Percentiles rank a stretch among this genome's conserved stretches.
Evolutionary conservation across 305 asterid species (phyloP).

Genomic region (Lippia alba): DNA sequence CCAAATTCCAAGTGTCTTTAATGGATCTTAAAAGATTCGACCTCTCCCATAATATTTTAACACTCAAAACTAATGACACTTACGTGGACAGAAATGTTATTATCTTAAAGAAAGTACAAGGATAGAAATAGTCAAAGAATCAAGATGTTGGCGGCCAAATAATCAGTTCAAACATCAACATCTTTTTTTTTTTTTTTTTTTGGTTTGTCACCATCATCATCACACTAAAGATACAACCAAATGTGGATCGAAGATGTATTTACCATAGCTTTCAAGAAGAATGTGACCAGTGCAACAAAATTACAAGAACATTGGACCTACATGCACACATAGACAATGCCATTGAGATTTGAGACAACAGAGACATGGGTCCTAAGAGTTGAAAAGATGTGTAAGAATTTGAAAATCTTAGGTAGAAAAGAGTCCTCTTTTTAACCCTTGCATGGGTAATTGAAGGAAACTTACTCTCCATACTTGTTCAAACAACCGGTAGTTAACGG

Average conservation of each 20-base stretch:
- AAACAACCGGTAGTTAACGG: slow-evolving; percentile 38
- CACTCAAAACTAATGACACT: not conserved
- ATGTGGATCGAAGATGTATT: slow-evolving; percentile 7
- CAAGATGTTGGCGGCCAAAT: not conserved
- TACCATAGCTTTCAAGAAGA: slow-evolving; percentile 27
- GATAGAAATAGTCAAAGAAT: not conserved
- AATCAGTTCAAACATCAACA: not conserved
- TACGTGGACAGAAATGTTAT: not conserved
- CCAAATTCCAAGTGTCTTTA: not conserved
- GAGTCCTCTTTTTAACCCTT: slow-evolving; percentile 6
- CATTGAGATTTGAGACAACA: not conserved
- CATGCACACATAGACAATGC: not conserved
- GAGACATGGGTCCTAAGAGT: slow-evolving; percentile 22
- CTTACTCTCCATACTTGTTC: not conserved
- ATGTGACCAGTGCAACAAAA: slow-evolving; percentile 15
- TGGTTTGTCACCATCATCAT: not conserved
- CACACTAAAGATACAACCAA: not conserved
- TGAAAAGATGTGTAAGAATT: slow-evolving; percentile 31
- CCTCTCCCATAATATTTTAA: not conserved
- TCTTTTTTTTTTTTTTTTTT: not conserved
- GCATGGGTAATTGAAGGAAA: too few relatives aligned
- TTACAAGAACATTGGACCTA: slow-evolving; percentile 6
- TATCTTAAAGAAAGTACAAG: not conserved
- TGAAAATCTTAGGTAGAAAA: slow-evolving; percentile 24
- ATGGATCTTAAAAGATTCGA: not conserved